Percentiles rank a stretch among this genome's conserved stretches.
These are phyloP conservation scores for Dothideomycetes sp. DNA, from an alignment of 2,329 filamentous ascomycete species.

Conservation along the genomic window DNA sequence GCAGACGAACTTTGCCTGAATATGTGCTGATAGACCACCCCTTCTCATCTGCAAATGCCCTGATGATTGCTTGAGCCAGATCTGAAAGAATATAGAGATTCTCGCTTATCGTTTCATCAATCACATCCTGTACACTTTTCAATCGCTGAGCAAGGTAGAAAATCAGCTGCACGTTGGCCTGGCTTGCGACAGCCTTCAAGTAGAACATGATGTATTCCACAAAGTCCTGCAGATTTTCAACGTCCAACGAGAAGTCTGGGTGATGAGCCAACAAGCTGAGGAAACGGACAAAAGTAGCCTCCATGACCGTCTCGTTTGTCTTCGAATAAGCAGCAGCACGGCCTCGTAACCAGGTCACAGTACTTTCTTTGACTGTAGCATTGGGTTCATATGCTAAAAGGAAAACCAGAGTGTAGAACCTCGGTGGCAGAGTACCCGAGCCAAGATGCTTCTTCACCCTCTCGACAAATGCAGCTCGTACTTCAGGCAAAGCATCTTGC, in stretches of 20 bases:
- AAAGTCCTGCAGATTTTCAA: conserved; percentile 66
- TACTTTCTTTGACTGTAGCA: conserved; percentile 57
- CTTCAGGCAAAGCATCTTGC: conserved; percentile 63
- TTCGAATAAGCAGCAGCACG: conserved; percentile 56
- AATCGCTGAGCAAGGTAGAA: conserved; percentile 87
- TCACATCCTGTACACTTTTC: conserved; percentile 77
- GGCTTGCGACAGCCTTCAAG: conserved; percentile 67
- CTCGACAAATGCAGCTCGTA: conserved; percentile 68
- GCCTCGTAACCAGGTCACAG: conserved; percentile 82
- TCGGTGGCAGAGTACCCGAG: conserved; percentile 53
- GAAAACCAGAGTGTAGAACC: conserved; percentile 87
- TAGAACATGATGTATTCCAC: conserved; percentile 87
- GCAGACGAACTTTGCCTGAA: conserved; percentile 69
- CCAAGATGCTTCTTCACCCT: conserved; percentile 87
- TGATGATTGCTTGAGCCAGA: conserved; percentile 69
- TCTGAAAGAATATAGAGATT: conserved; percentile 81
- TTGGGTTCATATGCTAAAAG: conserved; percentile 84
- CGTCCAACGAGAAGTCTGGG: conserved; percentile 64
- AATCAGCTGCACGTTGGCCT: conserved; percentile 78
- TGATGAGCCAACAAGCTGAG: conserved; percentile 87
- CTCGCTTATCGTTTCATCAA: conserved; percentile 56
- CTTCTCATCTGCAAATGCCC: conserved; percentile 75
- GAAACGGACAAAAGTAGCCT: conserved; percentile 69
- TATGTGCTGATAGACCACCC: conserved; percentile 80
- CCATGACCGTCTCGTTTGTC: conserved; percentile 52